Percentiles rank a stretch among this genome's conserved stretches.
phyloP scores from a whole-genome alignment of 257 asterid species.

The Solanum raphanifolium region DNA sequence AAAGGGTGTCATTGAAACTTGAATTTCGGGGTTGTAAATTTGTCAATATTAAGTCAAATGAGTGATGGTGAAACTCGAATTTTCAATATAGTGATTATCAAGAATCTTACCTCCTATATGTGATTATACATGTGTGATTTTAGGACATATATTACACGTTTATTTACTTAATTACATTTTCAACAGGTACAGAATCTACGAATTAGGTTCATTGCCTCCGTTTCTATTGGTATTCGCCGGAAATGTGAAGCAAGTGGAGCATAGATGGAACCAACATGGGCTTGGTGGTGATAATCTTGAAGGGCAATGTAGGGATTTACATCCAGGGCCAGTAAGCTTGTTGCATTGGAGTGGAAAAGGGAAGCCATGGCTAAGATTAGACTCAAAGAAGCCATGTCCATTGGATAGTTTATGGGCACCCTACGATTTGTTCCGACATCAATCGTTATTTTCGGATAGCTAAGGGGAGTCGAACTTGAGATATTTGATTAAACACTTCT shows the following conservation, averaged over 20 bases:
- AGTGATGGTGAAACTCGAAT: neutral
- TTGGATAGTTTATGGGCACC: slow-evolving; percentile 79
- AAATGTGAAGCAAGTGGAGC: slow-evolving; percentile 55
- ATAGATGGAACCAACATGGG: slow-evolving; percentile 86
- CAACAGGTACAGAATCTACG: slow-evolving; percentile 40
- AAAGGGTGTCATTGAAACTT: neutral
- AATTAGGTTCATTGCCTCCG: slow-evolving; percentile 70
- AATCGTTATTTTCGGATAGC: slow-evolving; percentile 41
- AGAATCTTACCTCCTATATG: neutral
- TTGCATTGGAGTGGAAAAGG: slow-evolving; percentile 93
- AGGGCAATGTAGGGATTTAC: slow-evolving; percentile 66
- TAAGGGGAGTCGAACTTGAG: neutral
- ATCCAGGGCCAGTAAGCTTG: slow-evolving; percentile 82
- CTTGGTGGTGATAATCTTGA: slow-evolving; percentile 73
- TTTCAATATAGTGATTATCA: too few species aligned
- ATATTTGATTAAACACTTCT: neutral
- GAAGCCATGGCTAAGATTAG: slow-evolving; percentile 80
- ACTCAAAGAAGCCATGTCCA: slow-evolving; percentile 66
- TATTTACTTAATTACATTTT: neutral
- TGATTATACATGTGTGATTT: neutral
- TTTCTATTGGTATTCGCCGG: slow-evolving; percentile 63
- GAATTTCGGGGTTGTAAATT: neutral
- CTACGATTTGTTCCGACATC: slow-evolving; percentile 53
- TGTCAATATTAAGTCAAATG: neutral
- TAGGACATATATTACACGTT: neutral